Conservation (phyloP, 192 early-diverging fungal genomes). For the Gryganskiella cystojenkinii region DNA sequence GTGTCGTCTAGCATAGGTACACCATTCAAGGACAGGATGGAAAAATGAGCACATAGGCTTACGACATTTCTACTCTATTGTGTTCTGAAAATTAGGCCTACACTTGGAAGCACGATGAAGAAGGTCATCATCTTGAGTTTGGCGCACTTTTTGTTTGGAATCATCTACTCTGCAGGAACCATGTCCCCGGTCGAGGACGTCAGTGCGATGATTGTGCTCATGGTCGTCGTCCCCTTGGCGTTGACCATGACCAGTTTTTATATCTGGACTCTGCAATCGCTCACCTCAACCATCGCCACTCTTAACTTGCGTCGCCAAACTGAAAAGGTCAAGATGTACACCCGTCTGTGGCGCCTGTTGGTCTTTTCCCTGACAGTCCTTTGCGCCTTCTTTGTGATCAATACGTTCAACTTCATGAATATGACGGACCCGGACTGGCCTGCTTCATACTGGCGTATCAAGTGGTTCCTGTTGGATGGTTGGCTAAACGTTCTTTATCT, state of each 20-base stretch:
- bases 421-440: constrained; percentile 73
- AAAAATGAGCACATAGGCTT: not conserved
- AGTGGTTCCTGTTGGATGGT: constrained; percentile 94
- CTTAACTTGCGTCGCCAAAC: constrained; percentile 84
- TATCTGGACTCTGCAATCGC: constrained; percentile 89
- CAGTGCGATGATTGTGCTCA: constrained; percentile 73
- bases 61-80: not conserved
- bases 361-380: constrained; percentile 80
- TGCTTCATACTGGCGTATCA: constrained; percentile 81
- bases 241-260: constrained; percentile 94
- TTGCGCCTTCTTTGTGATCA: constrained; percentile 83
- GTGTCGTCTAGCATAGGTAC: not conserved
- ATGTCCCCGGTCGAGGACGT: constrained; percentile 77
- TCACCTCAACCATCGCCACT: constrained; percentile 80
- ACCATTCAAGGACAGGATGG: not conserved
- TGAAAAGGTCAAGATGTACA: constrained; percentile 95
- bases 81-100: constrained; percentile 66
- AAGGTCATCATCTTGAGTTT: constrained; percentile 81
- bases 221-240: constrained; percentile 90
- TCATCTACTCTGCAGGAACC: constrained; percentile 86
- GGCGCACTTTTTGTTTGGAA: constrained; percentile 89
- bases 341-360: constrained; percentile 81
- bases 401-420: constrained; percentile 80
- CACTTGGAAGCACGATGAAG: constrained; percentile 91
- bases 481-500: constrained; percentile 94